Base-by-base conservation (phyloP, 108 stramenopile species). In the Discostella pseudostelligera region DNA sequence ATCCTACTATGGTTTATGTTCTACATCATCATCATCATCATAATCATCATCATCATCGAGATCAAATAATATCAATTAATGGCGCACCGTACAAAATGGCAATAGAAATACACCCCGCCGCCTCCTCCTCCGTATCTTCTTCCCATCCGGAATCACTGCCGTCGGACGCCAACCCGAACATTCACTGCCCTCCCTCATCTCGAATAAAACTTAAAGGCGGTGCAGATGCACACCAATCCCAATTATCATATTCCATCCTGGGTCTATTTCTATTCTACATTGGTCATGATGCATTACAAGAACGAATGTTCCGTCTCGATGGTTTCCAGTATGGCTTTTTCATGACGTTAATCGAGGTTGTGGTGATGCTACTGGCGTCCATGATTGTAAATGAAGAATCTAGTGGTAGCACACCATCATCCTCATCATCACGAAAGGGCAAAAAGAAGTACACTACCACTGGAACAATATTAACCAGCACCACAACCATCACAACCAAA, bases 251-350 rank as follows among this genome's bases (percentile, higher is more conserved):
- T 32, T 32, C 32, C 54, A 51, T 73, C 0, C 16, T 65, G 12
- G 76, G 76, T 25, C 65, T 77, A n/a, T 77, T 77, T 39, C 17
- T 67, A 5, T 77, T 77, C 48, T 77, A 77, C 76, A 68, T 77
- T 11, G 43, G 29, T 8, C 76, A 77, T 36, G 76, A 77, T 39
- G 76, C 76, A 42, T 39, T 77, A n/a, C 76, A 77, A 47, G 76
- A 77, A 29, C 56, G 65, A 35, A 73, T 70, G 70, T 77, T 77
- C 51, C 70, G 71, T 14, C 58, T 25, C 51, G 71, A 67, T 8
- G 76, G 72, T 1, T 77, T 71, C 37, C 24, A 56, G 5, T 77
- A 56, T 22, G 76, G 76, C 1, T 77, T 72, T 39, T 77, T 77
- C 70, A 77, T 77, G 76, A 77, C 76, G 0, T 44, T 73, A 1